phyloP scores from a whole-genome alignment of 768 basidiomycete genomes.

The Candolleomyces aberdarensis region DNA sequence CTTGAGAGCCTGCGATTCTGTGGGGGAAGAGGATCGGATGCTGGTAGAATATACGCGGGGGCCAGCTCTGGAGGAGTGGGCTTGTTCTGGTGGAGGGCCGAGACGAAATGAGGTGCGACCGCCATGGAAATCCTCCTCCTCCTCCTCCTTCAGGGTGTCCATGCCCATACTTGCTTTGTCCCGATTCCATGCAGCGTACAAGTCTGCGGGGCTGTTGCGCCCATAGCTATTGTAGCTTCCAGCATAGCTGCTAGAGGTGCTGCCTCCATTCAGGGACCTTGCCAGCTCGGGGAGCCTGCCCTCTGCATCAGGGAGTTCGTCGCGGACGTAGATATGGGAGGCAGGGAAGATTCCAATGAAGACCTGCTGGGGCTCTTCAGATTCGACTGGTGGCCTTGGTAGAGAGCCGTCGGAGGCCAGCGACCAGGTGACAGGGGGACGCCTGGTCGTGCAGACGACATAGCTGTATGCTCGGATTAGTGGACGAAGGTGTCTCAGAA shows the following conservation, averaged over 20 bases:
- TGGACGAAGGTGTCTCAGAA: background rate
- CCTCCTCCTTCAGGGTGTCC: constrained; percentile 61
- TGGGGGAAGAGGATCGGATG: constrained; percentile 68
- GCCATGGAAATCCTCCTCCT: constrained; percentile 43
- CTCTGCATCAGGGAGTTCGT: constrained; percentile 84
- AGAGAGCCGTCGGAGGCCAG: constrained; percentile 39
- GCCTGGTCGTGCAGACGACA: constrained; percentile 78
- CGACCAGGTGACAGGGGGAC: constrained; percentile 69
- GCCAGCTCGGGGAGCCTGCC: constrained; percentile 79
- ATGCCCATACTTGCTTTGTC: constrained; percentile 44
- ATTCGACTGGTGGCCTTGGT: constrained; percentile 50
- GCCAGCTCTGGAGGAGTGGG: constrained; percentile 67
- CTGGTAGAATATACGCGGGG: constrained; percentile 73
- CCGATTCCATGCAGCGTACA: constrained; percentile 44
- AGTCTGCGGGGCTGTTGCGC: constrained; percentile 43
- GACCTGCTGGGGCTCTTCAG: constrained; percentile 81
- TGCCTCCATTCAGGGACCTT: constrained; percentile 42
- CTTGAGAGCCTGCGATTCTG: constrained; percentile 63
- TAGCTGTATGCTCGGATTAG: constrained; percentile 45
- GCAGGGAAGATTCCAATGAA: constrained; percentile 95
- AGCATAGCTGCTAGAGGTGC: constrained; percentile 27
- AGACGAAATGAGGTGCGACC: constrained; percentile 66
- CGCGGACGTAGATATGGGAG: constrained; percentile 82
- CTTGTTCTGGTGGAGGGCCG: constrained; percentile 71
- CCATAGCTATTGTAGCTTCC: constrained; percentile 23